Percentiles rank a stretch among this genome's conserved stretches.
Conservation (phyloP, 805 yeast genomes). For the Isabelozyma pseudorhagii region DNA sequence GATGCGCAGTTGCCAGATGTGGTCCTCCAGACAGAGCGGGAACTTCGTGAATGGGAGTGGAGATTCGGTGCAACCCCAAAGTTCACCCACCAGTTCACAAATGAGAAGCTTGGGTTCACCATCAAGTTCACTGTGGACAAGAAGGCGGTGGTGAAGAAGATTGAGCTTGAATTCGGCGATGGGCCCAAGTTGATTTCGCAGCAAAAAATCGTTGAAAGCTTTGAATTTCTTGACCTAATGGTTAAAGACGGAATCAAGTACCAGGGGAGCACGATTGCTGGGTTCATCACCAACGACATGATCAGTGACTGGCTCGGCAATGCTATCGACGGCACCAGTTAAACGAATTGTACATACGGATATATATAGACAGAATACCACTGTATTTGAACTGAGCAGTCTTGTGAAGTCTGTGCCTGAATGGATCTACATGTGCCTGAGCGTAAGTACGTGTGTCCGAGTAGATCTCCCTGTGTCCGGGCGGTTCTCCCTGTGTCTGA, state of each 20-base stretch:
- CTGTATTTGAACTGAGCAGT: neutral
- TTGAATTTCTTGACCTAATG: slow-evolving; percentile 29
- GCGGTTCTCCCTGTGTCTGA: no score
- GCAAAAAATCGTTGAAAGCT: slow-evolving; percentile 18
- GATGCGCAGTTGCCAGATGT: slow-evolving; percentile 33
- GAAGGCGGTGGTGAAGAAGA: slow-evolving; percentile 21
- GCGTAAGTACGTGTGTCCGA: no score
- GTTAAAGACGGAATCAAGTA: slow-evolving; percentile 32
- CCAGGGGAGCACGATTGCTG: slow-evolving; percentile 43
- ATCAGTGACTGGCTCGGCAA: slow-evolving; percentile 46
- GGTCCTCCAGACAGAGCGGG: slow-evolving; percentile 34
- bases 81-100: slow-evolving; percentile 54
- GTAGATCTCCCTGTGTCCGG: no score
- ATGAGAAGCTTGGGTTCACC: slow-evolving; percentile 25
- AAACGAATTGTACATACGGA: neutral
- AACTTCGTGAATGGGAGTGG: slow-evolving; percentile 68
- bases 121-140: slow-evolving; percentile 49
- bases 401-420: no score
- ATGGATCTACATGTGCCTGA: no score
- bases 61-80: slow-evolving; percentile 71
- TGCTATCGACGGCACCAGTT: slow-evolving; percentile 43
- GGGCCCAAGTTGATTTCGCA: slow-evolving; percentile 1
- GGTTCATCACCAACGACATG: slow-evolving; percentile 41
- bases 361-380: neutral
- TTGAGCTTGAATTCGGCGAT: slow-evolving; percentile 11